Evolutionary conservation across 768 basidiomycete species (phyloP), one percentile per base, ranked within the genome.

Genomic region (Dioszegia aurantiaca): DNA sequence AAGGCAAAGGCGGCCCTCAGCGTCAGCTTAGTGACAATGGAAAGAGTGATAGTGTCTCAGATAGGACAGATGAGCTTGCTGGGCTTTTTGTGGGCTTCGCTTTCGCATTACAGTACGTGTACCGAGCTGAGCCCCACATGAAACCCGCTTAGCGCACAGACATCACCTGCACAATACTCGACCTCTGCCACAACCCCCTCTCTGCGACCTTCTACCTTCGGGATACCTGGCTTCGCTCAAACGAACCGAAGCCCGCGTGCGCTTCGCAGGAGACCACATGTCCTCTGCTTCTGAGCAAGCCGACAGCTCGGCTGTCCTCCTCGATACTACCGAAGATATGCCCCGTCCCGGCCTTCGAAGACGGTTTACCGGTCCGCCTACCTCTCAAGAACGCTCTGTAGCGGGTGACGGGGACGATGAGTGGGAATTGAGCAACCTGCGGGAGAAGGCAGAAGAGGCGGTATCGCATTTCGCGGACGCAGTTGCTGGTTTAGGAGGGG

Each of bases 31-130:
- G 24, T 31, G 45, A 33, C 14, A 33, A 14, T 14, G 33, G 33
- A 33, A 33, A 14, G 33, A 33, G 14, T 33, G 60, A 61, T 26
- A 12, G 44, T 21, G 55, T 69, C 10, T 30, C 46, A 14, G 58
- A 67, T 10, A 47, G 64, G 31, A 64, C 67, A 1, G 67, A 73
- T 17, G 75, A 77, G 52, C 59, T 77, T 4, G 47, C 64, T 19
- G 65, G 67, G 0, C 51, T 74, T 16, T 26, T 77, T 17, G 68
- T 70, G 0, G 75, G 70, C 3, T 77, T 73, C 47, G 70, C 67
- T 4, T 75, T 75, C 43, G 75, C 75, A 0, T 40, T 77, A 27
- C 73, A 76, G 75, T 76, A 33, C 33, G 51, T 40, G 73, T 67
- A 8, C 23, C 24, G 24, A 37, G 17, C 36, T n/a, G n/a, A n/a